phyloP scores from a whole-genome alignment of 495 filamentous ascomycete species.

The Hyaloscypha variabilis region DNA sequence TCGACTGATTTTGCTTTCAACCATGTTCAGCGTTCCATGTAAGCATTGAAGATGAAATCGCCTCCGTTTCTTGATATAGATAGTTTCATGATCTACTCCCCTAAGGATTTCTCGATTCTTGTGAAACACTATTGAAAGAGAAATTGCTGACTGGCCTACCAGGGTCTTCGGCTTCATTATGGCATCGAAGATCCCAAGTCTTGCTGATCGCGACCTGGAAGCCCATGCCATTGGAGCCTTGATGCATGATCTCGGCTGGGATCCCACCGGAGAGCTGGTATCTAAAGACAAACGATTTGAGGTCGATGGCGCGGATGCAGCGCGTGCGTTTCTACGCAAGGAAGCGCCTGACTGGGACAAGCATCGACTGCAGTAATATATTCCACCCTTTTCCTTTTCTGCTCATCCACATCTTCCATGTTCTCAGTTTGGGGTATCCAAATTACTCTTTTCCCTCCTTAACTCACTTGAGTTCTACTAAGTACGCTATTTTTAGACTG shows the following conservation, averaged over 20 bases:
- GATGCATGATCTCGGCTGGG: conserved; percentile 41
- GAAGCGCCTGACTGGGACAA: conserved; percentile 41
- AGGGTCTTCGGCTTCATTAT: conserved; percentile 23
- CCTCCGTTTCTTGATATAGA: too few relatives aligned
- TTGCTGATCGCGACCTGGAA: conserved; percentile 33
- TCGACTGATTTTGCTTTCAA: conserved; percentile 42
- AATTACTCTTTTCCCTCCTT: too few relatives aligned
- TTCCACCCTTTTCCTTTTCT: too few relatives aligned
- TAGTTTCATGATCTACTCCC: too few relatives aligned
- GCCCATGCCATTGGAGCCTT: conserved; percentile 37
- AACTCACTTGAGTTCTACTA: conserved; percentile 1
- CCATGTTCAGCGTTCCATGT: too few relatives aligned
- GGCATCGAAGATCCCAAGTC: conserved; percentile 7
- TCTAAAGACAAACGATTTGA: conserved; percentile 52
- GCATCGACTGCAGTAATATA: conserved; percentile 40
- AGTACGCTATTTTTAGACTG: too few relatives aligned
- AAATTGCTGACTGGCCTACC: too few relatives aligned
- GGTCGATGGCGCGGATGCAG: conserved; percentile 55
- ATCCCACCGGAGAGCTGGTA: conserved; percentile 30
- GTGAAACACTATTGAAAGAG: too few relatives aligned
- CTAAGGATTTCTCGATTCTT: too few relatives aligned
- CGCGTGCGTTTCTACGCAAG: conserved; percentile 41
- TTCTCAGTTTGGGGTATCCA: too few relatives aligned
- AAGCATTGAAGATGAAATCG: too few relatives aligned
- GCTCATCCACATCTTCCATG: too few relatives aligned